Evolutionary conservation across 2,329 filamentous ascomycete species (phyloP), one percentile per base, ranked within the genome.

Genomic region (Xylariaceae sp.): DNA sequence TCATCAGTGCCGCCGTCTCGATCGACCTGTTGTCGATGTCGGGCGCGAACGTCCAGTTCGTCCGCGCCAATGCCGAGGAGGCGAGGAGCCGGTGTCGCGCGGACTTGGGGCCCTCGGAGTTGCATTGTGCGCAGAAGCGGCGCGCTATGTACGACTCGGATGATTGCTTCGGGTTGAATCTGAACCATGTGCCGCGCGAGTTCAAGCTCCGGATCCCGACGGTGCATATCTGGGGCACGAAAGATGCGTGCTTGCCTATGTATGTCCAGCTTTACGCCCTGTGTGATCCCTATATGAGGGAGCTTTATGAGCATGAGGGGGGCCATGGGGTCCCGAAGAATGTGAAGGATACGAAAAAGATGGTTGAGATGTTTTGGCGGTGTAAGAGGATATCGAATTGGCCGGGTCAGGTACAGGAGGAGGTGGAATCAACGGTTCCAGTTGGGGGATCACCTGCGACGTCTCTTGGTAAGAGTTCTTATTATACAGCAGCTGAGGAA

Each of bases 1-100:
- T 78, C 63, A 67, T 77, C 47, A 74, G 74, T 61, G 76, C 76
- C 39, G 11, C 37, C 37, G 11, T 42, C 8, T 13, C 37, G 3
- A 9, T 10, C 37, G 37, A 42, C 9, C 8, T 13, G 37, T 13
- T 42, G 37, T 30, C 23, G 23, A 30, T 30, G 23, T 30, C 23
- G 23, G 23, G 23, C 23, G 23, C 23, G 23, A 30, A 30, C 23
- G 23, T 30, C 23, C 23, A 71, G 71, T 7, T 50, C 78, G 45
- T 71, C 75, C 9, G 67, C 63, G 9, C 44, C 6, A 2, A 44
- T 60, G 18, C 59, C 77, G 35, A 59, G 23, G 23, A 30, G 54
- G 62, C 62, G 15, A 57, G 62, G 56, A 30, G 53, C 4, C 67
- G 66, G 57, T 45, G 58, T 51, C 53, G 57, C 17, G 52, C 47